phyloP scores from a whole-genome alignment of 805 yeast genomes.

The Diddensiella caesifluorescens region DNA sequence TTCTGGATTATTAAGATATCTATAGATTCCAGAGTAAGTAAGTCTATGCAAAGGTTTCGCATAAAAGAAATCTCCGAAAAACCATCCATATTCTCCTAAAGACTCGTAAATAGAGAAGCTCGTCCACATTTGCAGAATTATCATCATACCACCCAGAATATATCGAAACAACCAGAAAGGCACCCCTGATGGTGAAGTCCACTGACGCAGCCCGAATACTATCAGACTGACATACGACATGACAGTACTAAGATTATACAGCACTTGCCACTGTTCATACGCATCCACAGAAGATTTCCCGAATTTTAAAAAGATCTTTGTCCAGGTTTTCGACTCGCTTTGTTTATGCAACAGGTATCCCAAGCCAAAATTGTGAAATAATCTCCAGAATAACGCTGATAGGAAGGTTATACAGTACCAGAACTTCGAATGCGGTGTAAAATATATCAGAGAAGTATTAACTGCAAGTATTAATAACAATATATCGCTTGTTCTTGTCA shows the following conservation, averaged over 20 bases:
- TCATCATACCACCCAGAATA: constrained; percentile 54
- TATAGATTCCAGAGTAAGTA: constrained; percentile 74
- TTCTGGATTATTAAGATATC: constrained; percentile 79
- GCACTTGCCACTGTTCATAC: constrained; percentile 65
- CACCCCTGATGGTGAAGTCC: constrained; percentile 25
- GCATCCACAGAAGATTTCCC: constrained; percentile 62
- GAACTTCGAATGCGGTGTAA: constrained; percentile 29
- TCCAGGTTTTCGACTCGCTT: constrained; percentile 56
- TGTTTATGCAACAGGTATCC: constrained; percentile 52
- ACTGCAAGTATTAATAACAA: constrained; percentile 40
- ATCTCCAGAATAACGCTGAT: constrained; percentile 43
- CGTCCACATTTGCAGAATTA: constrained; percentile 62
- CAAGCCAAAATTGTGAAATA: constrained; percentile 46
- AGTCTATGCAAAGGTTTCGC: constrained; percentile 44
- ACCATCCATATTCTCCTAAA: constrained; percentile 85
- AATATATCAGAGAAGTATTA: constrained; percentile 38
- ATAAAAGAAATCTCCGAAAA: constrained; percentile 78
- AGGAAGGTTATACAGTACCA: constrained; percentile 34
- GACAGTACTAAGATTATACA: constrained; percentile 49
- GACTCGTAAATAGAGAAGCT: constrained; percentile 61
- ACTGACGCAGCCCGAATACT: constrained; percentile 31
- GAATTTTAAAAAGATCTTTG: constrained; percentile 56
- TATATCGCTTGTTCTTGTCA: constrained; percentile 58
- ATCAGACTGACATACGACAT: constrained; percentile 53
- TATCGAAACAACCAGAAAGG: constrained; percentile 45